Base-by-base conservation (phyloP, 306 rosid genomes). In the Canavalia gladiata region DNA sequence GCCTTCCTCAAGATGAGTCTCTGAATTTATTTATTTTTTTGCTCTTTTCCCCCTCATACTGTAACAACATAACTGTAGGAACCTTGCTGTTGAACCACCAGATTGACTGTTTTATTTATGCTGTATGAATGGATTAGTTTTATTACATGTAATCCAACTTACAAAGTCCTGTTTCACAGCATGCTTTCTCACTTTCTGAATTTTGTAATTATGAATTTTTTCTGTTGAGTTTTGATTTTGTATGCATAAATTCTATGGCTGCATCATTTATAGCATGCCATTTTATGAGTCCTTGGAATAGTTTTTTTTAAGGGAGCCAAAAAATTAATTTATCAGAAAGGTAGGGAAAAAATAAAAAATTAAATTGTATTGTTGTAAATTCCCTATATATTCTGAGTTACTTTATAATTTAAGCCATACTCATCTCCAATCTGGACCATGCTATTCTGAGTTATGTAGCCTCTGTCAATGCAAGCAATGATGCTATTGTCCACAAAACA, bases 141-240 rank as follows among this genome's bases (percentile, higher is more conserved):
- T 58, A 12, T 77, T 13, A 57, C 92, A 86, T 0, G 66, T 84
- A 75, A 71, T 90, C 78, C 86, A 86, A 84, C 85, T 87, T 87
- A 39, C n/a, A 87, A 87, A 63, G 46, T 60, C 90, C 83, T 47
- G 86, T 86, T 68, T 90, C 86, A 39, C 90, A 86, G 56, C 92
- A 79, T 75, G 92, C 86, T 77, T 13, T 84, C 79, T 79, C 82
- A 68, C 67, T 45, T 50, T 1, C 50, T 41, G 29, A 8, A n/a
- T 57, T 72, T 83, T 74, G 72, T 79, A 42, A 55, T 13, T 25
- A 55, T 34, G 54, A 72, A 41, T 1, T 29, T 52, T 77, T 51
- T 47, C 33, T 43, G 4, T 34, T 33, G 79, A 37, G 47, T 77
- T 54, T 45, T 70, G 69, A 7, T 77, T 83, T 54, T 70, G 51